Conservation (phyloP, 371 early-diverging fungal species). For the Mortierella sp. region DNA sequence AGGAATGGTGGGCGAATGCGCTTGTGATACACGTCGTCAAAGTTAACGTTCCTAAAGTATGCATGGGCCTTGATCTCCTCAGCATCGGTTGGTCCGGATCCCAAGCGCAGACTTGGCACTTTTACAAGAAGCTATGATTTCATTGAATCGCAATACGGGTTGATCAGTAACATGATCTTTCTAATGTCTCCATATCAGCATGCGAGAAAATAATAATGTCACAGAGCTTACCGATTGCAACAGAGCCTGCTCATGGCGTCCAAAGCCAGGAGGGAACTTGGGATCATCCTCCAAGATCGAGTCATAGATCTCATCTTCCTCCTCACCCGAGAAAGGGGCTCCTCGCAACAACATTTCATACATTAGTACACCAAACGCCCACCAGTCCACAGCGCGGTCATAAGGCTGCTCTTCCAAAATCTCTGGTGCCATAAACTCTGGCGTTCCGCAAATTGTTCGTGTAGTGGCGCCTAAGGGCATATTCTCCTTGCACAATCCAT, state of each 20-base stretch:
- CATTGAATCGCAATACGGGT: too few relatives aligned
- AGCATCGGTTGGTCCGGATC: conserved; percentile 67
- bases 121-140: conserved; percentile 59
- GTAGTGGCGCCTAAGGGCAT: conserved; percentile 73
- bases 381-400: conserved; percentile 97
- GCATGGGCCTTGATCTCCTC: conserved; percentile 74
- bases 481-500: conserved; percentile 78
- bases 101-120: conserved; percentile 63
- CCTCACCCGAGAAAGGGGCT: conserved; percentile 71
- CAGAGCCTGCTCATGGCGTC: conserved; percentile 61
- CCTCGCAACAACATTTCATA: conserved; percentile 97
- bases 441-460: conserved; percentile 84
- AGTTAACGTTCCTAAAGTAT: conserved; percentile 76
- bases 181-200: neutral
- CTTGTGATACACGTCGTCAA: conserved; percentile 79
- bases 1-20: conserved; percentile 73
- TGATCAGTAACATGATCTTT: too few relatives aligned
- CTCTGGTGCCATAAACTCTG: conserved; percentile 91
- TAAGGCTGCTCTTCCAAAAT: conserved; percentile 87
- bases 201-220: too few relatives aligned
- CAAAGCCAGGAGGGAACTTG: conserved; percentile 64
- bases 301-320: conserved; percentile 71
- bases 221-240: conserved; percentile 60
- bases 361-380: conserved; percentile 98
- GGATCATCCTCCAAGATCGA: conserved; percentile 70